Evolutionary conservation across 2,329 filamentous ascomycete genomes (phyloP).

Genomic region (Verticillium isaacii): DNA sequence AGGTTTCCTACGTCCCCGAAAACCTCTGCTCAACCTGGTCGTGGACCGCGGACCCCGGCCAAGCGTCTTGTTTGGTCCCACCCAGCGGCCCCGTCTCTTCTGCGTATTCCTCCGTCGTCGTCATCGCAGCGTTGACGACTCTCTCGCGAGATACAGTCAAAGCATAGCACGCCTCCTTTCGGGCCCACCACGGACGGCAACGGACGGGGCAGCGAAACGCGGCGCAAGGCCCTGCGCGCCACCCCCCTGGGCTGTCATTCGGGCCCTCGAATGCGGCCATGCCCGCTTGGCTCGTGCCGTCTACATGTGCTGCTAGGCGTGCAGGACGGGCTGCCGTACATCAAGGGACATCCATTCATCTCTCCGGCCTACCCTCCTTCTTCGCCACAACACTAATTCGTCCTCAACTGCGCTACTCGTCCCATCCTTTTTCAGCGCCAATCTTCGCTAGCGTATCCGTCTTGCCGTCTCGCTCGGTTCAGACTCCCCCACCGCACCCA

Average conservation of each 20-base stretch:
- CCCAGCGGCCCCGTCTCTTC: background rate
- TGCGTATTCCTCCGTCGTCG: background rate
- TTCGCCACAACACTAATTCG: background rate
- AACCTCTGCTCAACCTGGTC: background rate
- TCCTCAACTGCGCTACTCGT: background rate
- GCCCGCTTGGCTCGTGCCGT: background rate
- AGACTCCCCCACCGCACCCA: background rate
- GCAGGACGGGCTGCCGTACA: background rate
- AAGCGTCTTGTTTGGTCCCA: background rate
- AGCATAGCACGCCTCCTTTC: background rate
- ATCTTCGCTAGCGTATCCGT: background rate
- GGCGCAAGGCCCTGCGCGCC: background rate
- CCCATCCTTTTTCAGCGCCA: background rate
- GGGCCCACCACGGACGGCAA: background rate
- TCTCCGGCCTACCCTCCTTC: background rate
- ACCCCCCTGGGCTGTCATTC: background rate
- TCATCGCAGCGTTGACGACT: background rate
- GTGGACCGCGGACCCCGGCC: background rate
- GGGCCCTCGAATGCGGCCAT: background rate
- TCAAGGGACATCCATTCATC: background rate
- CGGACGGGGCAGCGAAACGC: background rate
- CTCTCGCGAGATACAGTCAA: background rate
- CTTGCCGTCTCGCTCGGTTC: background rate
- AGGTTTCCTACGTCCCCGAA: background rate
- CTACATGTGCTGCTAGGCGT: background rate